phyloP scores from a whole-genome alignment of 106 monocot genomes.

The Phalaenopsis equestris region DNA sequence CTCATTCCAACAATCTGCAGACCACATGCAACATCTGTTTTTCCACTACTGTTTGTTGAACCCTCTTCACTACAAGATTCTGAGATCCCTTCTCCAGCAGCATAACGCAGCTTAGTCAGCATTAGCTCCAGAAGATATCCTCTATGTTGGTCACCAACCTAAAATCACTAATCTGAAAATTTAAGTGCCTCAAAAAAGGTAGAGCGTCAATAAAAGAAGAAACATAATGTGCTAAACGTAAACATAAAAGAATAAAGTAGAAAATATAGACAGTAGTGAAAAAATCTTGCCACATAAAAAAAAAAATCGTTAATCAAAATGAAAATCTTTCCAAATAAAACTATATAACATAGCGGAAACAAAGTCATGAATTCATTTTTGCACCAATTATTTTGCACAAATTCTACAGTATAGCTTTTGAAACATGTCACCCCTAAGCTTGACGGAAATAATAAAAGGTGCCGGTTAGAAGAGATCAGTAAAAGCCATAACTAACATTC shows the following conservation, averaged over 20 bases:
- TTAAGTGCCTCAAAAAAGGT: not conserved
- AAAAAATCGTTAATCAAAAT: not conserved
- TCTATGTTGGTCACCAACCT: constrained; percentile 90
- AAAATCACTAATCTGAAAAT: constrained; percentile 8
- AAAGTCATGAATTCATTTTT: not conserved
- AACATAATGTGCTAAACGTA: not conserved
- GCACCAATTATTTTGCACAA: not conserved
- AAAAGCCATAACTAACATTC: not conserved
- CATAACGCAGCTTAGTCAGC: constrained; percentile 96
- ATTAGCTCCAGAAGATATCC: constrained; percentile 93
- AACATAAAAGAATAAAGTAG: constrained; percentile 1
- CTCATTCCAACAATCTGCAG: constrained; percentile 98
- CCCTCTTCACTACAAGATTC: constrained; percentile 47
- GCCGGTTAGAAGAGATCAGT: not conserved
- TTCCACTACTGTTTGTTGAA: constrained; percentile 70
- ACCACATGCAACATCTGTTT: constrained; percentile 48
- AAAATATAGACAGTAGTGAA: not conserved
- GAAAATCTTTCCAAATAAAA: not conserved
- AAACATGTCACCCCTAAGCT: not conserved
- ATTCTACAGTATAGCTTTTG: not conserved
- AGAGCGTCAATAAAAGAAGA: not conserved
- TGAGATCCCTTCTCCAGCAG: constrained; percentile 77
- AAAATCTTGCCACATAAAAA: not conserved
- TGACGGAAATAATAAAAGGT: not conserved
- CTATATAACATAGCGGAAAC: not conserved